Evolutionary conservation across 2,329 filamentous ascomycete species (phyloP), one percentile per base, ranked within the genome.

Genomic region (Diaporthe citrichinensis): DNA sequence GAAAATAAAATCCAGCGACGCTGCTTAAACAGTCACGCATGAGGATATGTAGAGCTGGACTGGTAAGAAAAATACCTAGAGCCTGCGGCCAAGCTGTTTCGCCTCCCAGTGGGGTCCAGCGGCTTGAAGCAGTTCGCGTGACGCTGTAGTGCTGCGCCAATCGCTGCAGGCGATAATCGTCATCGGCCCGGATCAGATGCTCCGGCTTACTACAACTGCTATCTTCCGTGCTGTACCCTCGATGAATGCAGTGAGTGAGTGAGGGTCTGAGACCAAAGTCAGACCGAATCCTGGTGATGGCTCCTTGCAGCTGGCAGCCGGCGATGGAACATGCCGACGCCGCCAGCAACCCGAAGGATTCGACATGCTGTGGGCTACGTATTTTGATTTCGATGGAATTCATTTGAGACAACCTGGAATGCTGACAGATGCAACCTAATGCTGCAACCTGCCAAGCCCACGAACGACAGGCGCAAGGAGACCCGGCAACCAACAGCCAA

Each of bases 131-230:
- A 61, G 57, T 59, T 59, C 31, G 57, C 20, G 34, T 23, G 57
- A n/a, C 25, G 25, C 57, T 59, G 31, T 23, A 36, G 31, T 41
- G 31, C 57, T 39, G 62, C 46, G 46, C 62, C 49, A 68, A 51
- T n/a, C 46, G 31, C 44, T 44, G 46, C 41, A n/a, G 31, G 17
- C n/a, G 44, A 20, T 46, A 53, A 25, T 31, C 10, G 20, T 72
- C 44, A 31, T 34, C 28, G 34, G 39, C 44, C 41, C 71, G 71
- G 71, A 72, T 41, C 17, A 61, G n/a, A 72, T 31, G 71, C 71
- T 72, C 71, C 71, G 71, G 44, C 10, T 53, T 23, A 55, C 34
- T 4, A 14, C 44, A 5, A 2, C 4, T 31, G 41, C 17, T 5
- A 5, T 14, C 20, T 14, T 17, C 6, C 1, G 15, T 23, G 17